Base-by-base conservation (phyloP, 345 rosid species). In the Camelina sativa region DNA sequence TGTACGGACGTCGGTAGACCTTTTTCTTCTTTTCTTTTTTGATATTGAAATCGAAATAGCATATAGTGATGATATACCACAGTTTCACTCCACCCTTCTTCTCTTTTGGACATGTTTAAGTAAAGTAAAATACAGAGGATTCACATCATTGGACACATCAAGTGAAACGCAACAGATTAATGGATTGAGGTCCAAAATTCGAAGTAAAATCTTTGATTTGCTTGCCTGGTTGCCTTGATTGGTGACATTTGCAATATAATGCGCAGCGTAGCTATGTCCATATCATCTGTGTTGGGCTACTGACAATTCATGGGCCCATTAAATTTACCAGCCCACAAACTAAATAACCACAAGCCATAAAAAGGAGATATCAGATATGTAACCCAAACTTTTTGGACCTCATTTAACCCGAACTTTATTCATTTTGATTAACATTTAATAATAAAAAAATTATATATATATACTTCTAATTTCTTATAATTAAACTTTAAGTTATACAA, bases 1-100 rank as follows among this genome's bases (percentile, higher is more conserved):
- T 67, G 62, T 51, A 75, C 44, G 73, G 37, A 75, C 62, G 30
- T 37, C 53, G 51, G 30, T 28, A 28, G 30, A 61, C 53, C 19
- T 50, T 37, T 37, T 37, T 35, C 40, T 35, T 15, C 1, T 47
- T 22, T 32, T 7, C 16, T 35, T 58, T 9, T 25, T 60, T 2
- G 67, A 59, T 60, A 34, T 7, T 22, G 6, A 10, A 34, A 65
- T 65, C 50, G 22, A 56, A 56, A 23, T 65, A 57, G 72, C 72
- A 2, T 25, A 25, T 25, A 25, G 4, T 3, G 28, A 25, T 25
- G 30, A 66, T 66, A 25, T 66, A 17, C 73, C 67, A 67, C 5
- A 19, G 47, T 44, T 44, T 32, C 38, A 63, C 47, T 30, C 63
- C 70, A 41, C 76, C 4, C 0, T 30, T 8, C 9, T 54, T 53